Evolutionary conservation across 768 basidiomycete genomes (phyloP).

Genomic region (Boletus tylopilopsis): DNA sequence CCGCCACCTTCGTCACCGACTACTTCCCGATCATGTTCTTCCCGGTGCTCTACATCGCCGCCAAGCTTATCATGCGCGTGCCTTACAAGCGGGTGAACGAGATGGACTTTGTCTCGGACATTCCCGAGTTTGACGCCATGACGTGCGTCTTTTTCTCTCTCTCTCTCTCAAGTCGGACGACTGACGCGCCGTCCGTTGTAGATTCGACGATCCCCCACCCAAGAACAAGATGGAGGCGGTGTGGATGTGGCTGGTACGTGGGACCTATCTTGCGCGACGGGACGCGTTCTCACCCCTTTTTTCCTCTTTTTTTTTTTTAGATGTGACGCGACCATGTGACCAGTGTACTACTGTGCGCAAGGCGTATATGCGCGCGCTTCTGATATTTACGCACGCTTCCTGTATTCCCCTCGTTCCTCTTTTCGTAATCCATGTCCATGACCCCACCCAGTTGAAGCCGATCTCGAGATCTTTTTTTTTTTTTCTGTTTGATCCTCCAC

Average conservation of each 20-base stretch:
- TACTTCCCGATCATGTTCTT: conserved; percentile 44
- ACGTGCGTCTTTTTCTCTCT: conserved; percentile 16
- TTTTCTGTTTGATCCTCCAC: too few relatives aligned
- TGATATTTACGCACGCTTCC: too few relatives aligned
- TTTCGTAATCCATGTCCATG: too few relatives aligned
- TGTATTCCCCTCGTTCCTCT: too few relatives aligned
- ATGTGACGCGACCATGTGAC: too few relatives aligned
- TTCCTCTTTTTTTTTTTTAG: too few relatives aligned
- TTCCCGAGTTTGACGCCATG: conserved; percentile 30
- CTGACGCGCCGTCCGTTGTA: conserved; percentile 1
- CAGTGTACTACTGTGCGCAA: too few relatives aligned
- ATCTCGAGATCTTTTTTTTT: too few relatives aligned
- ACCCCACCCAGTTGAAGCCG: too few relatives aligned
- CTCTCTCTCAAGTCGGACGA: neutral
- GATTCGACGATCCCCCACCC: conserved; percentile 26
- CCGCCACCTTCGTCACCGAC: conserved; percentile 39
- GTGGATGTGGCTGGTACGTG: conserved; percentile 30
- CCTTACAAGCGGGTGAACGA: conserved; percentile 10
- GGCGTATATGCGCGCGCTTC: too few relatives aligned
- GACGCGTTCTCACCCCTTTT: too few relatives aligned
- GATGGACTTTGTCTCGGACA: conserved; percentile 27
- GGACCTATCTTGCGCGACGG: too few relatives aligned
- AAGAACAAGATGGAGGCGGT: conserved; percentile 27
- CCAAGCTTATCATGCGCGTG: conserved; percentile 19
- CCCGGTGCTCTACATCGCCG: conserved; percentile 42